phyloP scores from a whole-genome alignment of 2,329 filamentous ascomycete species.

The Penicillium sp. region DNA sequence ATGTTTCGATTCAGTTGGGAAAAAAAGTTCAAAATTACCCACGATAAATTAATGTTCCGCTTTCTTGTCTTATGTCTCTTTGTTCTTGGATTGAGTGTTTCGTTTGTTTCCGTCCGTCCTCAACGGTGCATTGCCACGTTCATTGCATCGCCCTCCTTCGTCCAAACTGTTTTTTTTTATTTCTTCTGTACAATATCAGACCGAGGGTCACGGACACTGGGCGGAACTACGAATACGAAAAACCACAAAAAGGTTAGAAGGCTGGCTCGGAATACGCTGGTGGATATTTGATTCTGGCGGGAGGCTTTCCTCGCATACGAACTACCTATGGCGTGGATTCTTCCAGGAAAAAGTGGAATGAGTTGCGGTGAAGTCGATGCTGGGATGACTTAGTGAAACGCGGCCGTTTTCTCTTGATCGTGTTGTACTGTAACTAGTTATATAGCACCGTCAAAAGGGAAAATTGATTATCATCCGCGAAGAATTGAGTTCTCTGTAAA shows the following conservation, averaged over 20 bases:
- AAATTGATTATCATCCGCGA: slow-evolving; percentile 23
- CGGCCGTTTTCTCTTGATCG: slow-evolving; percentile 19
- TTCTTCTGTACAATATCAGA: slow-evolving; percentile 22
- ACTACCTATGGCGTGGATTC: slow-evolving; percentile 11
- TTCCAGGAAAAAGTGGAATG: slow-evolving; percentile 6
- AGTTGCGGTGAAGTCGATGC: slow-evolving; percentile 5
- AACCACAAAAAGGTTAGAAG: slow-evolving; percentile 28
- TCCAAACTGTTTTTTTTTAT: slow-evolving; percentile 10
- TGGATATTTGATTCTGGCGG: slow-evolving; percentile 10
- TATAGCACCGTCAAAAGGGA: slow-evolving; percentile 18
- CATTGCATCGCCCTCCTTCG: slow-evolving; percentile 1
- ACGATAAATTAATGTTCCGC: slow-evolving; percentile 25
- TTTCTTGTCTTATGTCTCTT: slow-evolving; percentile 17
- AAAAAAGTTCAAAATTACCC: slow-evolving; percentile 26
- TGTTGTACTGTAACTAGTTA: slow-evolving; percentile 23
- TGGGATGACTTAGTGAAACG: slow-evolving; percentile 5
- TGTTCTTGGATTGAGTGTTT: slow-evolving; percentile 18
- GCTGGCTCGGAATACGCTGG: slow-evolving; percentile 14
- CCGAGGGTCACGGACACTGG: slow-evolving; percentile 12
- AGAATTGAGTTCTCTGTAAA: slow-evolving; percentile 2
- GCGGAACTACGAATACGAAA: slow-evolving; percentile 17
- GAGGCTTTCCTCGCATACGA: slow-evolving; percentile 15
- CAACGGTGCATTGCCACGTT: not conserved
- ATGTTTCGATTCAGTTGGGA: slow-evolving; percentile 21
- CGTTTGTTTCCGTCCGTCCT: slow-evolving; percentile 14